A percentile compares a stretch with the other conserved stretches of the same genome.
phyloP scores from a whole-genome alignment of 2,329 filamentous ascomycete genomes.

The Penicillium occitanis region DNA sequence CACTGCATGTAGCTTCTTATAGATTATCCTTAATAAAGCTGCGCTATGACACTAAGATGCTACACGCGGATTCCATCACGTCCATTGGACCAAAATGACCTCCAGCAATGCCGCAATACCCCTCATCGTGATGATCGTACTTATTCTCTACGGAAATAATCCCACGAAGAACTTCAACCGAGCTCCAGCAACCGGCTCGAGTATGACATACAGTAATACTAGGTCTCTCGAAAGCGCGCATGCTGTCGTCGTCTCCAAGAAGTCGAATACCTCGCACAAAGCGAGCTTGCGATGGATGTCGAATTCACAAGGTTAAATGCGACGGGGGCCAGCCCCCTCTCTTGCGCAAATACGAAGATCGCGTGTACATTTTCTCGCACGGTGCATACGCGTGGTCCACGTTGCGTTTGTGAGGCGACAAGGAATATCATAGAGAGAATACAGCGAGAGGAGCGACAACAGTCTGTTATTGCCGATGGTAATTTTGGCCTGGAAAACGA shows the following conservation, averaged over 20 bases:
- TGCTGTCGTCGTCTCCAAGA: neutral
- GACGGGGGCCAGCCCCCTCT: conserved; percentile 47
- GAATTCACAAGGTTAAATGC: conserved; percentile 55
- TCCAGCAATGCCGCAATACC: neutral
- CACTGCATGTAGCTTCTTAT: neutral
- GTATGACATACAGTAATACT: neutral
- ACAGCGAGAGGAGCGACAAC: conserved; percentile 32
- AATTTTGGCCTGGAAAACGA: neutral
- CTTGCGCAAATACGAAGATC: conserved; percentile 48
- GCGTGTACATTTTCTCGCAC: conserved; percentile 53
- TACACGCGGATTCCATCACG: neutral
- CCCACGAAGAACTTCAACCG: neutral
- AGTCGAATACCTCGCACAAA: conserved; percentile 28
- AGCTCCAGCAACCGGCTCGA: neutral
- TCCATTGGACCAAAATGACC: neutral
- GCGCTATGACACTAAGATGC: neutral
- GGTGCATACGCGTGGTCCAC: conserved; percentile 49
- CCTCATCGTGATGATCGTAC: neutral
- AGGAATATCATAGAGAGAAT: conserved; percentile 27
- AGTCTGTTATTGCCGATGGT: neutral
- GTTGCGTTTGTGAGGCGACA: conserved; percentile 37
- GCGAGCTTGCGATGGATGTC: conserved; percentile 54
- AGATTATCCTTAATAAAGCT: neutral
- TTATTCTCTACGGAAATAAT: neutral
- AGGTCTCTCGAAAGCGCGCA: neutral